phyloP scores from a whole-genome alignment of 805 yeast genomes.

The Ogataea kodamae region DNA sequence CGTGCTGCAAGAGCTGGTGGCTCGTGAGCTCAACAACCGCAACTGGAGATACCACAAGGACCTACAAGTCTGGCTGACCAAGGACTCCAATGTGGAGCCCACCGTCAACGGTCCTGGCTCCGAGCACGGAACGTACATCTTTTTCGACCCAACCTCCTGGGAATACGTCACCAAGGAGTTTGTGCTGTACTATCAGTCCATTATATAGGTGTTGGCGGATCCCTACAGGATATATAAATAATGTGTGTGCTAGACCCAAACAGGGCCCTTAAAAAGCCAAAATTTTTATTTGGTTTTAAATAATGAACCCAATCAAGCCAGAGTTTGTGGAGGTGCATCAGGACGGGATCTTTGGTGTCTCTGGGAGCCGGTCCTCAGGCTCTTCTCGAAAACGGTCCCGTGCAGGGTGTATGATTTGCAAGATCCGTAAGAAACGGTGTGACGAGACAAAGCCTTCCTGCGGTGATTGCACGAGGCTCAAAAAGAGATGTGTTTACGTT shows the following conservation, averaged over 20 bases:
- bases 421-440: conserved; percentile 59
- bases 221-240: too few relatives aligned
- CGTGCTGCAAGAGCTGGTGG: conserved; percentile 88
- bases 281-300: too few relatives aligned
- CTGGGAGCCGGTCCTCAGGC: too few relatives aligned
- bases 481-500: conserved; percentile 46
- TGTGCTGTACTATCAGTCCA: conserved; percentile 47
- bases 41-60: conserved; percentile 98
- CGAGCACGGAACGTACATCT: conserved; percentile 89
- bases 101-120: conserved; percentile 74
- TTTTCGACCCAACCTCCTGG: conserved; percentile 96
- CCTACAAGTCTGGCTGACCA: conserved; percentile 93
- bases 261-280: too few relatives aligned
- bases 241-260: too few relatives aligned
- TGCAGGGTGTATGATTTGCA: conserved; percentile 68
- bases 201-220: too few relatives aligned
- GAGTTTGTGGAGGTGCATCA: not conserved
- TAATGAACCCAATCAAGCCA: too few relatives aligned
- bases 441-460: conserved; percentile 49
- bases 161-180: conserved; percentile 78
- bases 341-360: not conserved
- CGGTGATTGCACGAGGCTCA: conserved; percentile 45
- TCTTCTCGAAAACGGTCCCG: conserved; percentile 44
- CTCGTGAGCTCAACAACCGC: conserved; percentile 82
- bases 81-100: conserved; percentile 87